Base-by-base conservation (phyloP, 352 stramenopile species). In the Pythium angustatum region DNA sequence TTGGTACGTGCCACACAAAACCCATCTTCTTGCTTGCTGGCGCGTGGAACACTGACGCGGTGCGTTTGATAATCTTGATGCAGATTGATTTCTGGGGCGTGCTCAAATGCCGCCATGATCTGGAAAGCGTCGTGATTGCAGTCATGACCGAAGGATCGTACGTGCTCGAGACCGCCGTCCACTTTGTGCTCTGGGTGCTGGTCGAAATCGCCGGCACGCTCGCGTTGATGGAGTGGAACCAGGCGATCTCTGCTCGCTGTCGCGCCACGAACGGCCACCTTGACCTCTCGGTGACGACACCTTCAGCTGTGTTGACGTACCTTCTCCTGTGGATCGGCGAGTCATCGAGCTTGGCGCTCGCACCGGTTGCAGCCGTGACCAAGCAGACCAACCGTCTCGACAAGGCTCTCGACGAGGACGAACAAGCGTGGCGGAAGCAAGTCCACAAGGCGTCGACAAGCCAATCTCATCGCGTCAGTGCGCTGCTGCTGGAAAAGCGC, bases 101-200 rank as follows among this genome's bases (percentile, higher is more conserved):
- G 4, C 66, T 91, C 30, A 62, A 61, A 19, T 83, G 80, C 49
- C 65, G 73, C 11, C 70, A 85, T 44, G 80, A 76, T 47, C 60
- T 78, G 50, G 56, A 41, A 24, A 80, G 63, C 24, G 58, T 91
- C 0, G 60, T 76, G 38, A 79, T 74, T 52, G 71, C 79, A 22
- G 14, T 85, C 19, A 54, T 78, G 59, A 70, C 59, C 48, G 76
- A 84, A 28, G 62, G 60, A 27, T 48, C 43, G 53, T 62, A 65
- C 3, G 66, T 80, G 10, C 31, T 90, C 11, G 22, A 77, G 12
- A 45, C 69, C 27, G 40, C 78, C 10, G 52, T 78, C 19, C 72
- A 71, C 12, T 87, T 87, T 28, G 34, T 81, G 12, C 44, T 86
- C 11, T 65, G 80, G 57, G 60, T 83, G 19, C 14, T 66, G 4